phyloP scores from a whole-genome alignment of 2,329 filamentous ascomycete genomes.

The Parastagonospora nodorum region DNA sequence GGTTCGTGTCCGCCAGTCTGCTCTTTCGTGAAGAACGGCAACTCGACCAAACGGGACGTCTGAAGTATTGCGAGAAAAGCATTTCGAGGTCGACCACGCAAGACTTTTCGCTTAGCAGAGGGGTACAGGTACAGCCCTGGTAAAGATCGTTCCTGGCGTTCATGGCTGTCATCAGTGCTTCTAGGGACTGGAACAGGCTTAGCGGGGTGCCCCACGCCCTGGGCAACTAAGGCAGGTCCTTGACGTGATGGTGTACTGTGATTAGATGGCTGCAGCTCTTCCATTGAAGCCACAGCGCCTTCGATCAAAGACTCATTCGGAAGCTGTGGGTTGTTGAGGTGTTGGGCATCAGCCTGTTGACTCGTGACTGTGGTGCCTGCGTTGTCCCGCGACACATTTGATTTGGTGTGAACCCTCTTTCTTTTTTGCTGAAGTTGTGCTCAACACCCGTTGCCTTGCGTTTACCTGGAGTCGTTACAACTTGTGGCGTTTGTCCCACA shows the following conservation, averaged over 20 bases:
- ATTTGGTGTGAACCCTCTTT: neutral
- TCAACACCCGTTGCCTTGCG: neutral
- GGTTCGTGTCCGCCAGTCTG: no score
- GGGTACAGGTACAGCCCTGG: constrained; percentile 53
- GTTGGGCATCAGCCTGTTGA: no score
- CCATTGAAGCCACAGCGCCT: no score
- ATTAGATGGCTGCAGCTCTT: no score
- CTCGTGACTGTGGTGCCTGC: no score
- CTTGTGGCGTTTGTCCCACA: neutral
- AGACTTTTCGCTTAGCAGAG: constrained; percentile 46
- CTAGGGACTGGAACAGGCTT: neutral
- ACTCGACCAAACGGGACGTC: constrained; percentile 35
- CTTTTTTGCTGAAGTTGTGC: no score
- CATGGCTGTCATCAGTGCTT: neutral
- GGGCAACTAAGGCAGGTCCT: no score
- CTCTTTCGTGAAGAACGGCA: constrained; percentile 42
- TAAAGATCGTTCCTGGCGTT: constrained; percentile 33
- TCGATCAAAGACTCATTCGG: no score
- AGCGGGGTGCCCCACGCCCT: no score
- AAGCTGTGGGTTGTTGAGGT: no score
- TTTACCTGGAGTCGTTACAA: neutral
- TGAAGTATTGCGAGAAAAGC: constrained; percentile 52
- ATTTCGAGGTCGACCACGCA: constrained; percentile 49
- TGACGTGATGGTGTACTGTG: no score
- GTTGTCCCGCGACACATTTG: no score